Evolutionary conservation across 2,329 filamentous ascomycete genomes (phyloP), one percentile per base, ranked within the genome.

Genomic region (Fusarium lyarnte): DNA sequence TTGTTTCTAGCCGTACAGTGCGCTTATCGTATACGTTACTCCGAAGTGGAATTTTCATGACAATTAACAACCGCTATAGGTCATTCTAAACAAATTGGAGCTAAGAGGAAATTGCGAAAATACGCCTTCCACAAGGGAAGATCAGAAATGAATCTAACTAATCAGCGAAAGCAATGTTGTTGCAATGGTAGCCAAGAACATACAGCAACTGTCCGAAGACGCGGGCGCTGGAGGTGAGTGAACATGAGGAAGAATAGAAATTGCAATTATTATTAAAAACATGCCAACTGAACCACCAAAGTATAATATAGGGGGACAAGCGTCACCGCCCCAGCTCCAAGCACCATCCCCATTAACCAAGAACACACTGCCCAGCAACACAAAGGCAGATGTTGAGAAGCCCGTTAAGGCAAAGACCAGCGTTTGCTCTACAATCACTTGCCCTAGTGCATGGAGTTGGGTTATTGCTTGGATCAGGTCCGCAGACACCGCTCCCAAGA

Each of bases 171-270:
- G 13, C 13, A 21, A 3, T 9, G 13, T n/a, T 41, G 6, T 14
- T 14, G 11, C 7, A 6, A 7, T 29, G 12, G 11, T 16, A 10
- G 13, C 25, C 1, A 13, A 33, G 14, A 19, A 19, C 16, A 19
- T 6, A 49, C 6, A 23, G 7, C 11, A 10, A 2, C 4, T 5
- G 2, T 2, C 12, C 2, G 5, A 21, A 0, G 13, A 3, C 1
- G 12, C 6, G 5, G 6, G 5, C 0, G 2, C 7, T 21, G 3
- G 16, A 21, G 8, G 9, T 5, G 8, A 35, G 25, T 25, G 25
- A 25, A 5, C 25, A 25, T 29, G n/a, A 12, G 5, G 2, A 6
- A 16, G 13, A 27, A 52, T 17, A 5, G 8, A 27, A 9, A 38
- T n/a, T 16, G n/a, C 19, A 6, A 17, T 38, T 3, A 25, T 9